Evolutionary conservation across 208 protist species (phyloP), one percentile per base, ranked within the genome.

Genomic region (Leptomonas seymouri): DNA sequence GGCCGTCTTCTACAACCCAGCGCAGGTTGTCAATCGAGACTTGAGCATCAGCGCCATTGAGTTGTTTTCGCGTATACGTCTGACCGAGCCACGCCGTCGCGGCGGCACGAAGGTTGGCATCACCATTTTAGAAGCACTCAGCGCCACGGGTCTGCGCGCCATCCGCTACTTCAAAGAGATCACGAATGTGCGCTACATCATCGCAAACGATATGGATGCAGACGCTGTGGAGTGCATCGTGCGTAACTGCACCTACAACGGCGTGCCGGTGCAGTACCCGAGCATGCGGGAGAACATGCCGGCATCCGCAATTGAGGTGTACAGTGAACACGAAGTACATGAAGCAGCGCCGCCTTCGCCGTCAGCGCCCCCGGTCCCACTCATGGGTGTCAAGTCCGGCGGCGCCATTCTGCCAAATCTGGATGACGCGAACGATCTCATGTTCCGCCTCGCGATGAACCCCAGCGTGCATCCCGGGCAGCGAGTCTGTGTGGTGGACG

Each of bases 111-210:
- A 64, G 49, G 68, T 81, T 3, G 94, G 95, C 42, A 86, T 99
- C 50, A 96, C 85, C 25, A 93, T 99, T 25, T 87, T 99, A 6
- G 99, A 99, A 72, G 99, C 97, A 8, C 87, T 99, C 7, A 97
- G 97, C 55, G 99, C 99, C 0, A 99, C 98, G 1, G 98, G 98
- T 27, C 86, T 99, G 21, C 91, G 99, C 6, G 96, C 98, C 11
- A 96, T 99, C 62, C 93, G 99, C 31, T 99, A 99, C 80, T 97
- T 78, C 51, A 98, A 99, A 72, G 98, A 99, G 69, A 93, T 99
- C 57, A 84, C 84, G 11, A 90, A 93, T 30, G 78, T 99, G n/a
- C 86, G 93, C 25, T 93, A 83, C 64, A 98, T 99, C 76, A 95
- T 99, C 28, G 98, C 98, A 18, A 99, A 99, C 76, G 99, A 99